Percentiles rank a stretch among this genome's conserved stretches.
These are phyloP conservation scores for Coemansia sp. DNA, from an alignment of 192 early-diverging fungal genomes.

Conservation along the genomic window DNA sequence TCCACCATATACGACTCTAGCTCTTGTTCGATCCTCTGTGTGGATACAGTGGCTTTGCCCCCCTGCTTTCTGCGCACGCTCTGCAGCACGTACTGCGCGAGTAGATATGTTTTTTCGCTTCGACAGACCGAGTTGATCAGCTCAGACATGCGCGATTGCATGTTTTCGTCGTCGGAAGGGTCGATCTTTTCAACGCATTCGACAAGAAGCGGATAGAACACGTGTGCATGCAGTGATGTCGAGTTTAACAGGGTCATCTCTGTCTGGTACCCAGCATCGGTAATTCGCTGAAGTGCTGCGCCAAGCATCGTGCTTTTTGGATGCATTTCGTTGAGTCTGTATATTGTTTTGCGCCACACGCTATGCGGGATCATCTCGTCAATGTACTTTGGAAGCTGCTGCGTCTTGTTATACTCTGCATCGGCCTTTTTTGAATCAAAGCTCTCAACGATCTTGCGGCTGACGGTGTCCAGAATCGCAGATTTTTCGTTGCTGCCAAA, in stretches of 20 bases:
- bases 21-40: slow-evolving; percentile 38
- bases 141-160: slow-evolving; percentile 59
- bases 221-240: slow-evolving; percentile 64
- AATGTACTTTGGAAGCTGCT: slow-evolving; percentile 60
- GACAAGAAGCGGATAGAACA: slow-evolving; percentile 64
- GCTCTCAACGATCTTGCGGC: slow-evolving; percentile 58
- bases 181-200: slow-evolving; percentile 64
- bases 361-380: slow-evolving; percentile 59
- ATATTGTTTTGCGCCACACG: slow-evolving; percentile 66
- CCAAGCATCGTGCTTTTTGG: slow-evolving; percentile 64
- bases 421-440: slow-evolving; percentile 64
- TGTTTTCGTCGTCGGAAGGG: slow-evolving; percentile 58
- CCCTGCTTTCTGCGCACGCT: slow-evolving; percentile 29
- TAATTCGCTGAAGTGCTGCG: slow-evolving; percentile 64
- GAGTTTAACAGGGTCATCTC: slow-evolving; percentile 68
- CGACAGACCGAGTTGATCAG: slow-evolving; percentile 46
- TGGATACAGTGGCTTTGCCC: slow-evolving; percentile 12
- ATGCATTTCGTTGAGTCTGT: slow-evolving; percentile 64
- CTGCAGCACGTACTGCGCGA: slow-evolving; percentile 39
- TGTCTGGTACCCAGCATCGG: slow-evolving; percentile 62
- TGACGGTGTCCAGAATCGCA: slow-evolving; percentile 49
- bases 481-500: slow-evolving; percentile 8
- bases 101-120: slow-evolving; percentile 44
- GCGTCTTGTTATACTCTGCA: slow-evolving; percentile 47
- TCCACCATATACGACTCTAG: slow-evolving; percentile 47